Conservation (phyloP, 257 asterid species). For the Capsicum chinense region DNA sequence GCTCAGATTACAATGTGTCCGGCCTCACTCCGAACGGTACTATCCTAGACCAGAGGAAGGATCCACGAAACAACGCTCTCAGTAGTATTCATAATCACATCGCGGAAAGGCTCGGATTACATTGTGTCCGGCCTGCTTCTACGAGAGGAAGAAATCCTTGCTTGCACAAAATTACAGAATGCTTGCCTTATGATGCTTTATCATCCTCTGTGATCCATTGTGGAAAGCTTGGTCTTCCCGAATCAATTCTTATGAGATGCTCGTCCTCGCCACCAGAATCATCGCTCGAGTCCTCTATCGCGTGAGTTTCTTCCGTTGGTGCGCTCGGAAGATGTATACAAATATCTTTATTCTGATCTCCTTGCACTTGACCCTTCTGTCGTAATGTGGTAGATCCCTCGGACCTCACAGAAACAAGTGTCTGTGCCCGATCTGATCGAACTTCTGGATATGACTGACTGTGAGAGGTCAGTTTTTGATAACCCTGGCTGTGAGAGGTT, state of each 20-base stretch:
- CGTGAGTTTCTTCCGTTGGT: slow-evolving; percentile 36
- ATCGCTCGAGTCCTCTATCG: slow-evolving; percentile 65
- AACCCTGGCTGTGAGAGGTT: slow-evolving; percentile 51
- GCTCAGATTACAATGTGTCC: background rate
- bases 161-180: background rate
- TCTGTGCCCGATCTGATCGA: slow-evolving; percentile 40
- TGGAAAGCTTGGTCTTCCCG: slow-evolving; percentile 53
- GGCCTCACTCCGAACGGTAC: no score
- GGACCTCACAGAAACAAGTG: slow-evolving; percentile 62
- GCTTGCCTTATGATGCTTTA: background rate
- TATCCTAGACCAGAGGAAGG: no score
- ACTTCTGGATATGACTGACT: slow-evolving; percentile 67
- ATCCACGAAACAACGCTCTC: no score
- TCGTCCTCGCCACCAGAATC: slow-evolving; percentile 91
- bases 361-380: slow-evolving; percentile 44
- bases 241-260: slow-evolving; percentile 72
- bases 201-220: slow-evolving; percentile 23
- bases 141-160: no score
- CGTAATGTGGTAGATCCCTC: slow-evolving; percentile 71
- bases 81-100: no score
- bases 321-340: slow-evolving; percentile 30
- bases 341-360: slow-evolving; percentile 30
- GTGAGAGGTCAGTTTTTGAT: slow-evolving; percentile 40
- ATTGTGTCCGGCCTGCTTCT: no score
- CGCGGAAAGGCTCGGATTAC: no score